Evolutionary conservation across 805 yeast species (phyloP).

Genomic region (Schwanniomyces sp.): DNA sequence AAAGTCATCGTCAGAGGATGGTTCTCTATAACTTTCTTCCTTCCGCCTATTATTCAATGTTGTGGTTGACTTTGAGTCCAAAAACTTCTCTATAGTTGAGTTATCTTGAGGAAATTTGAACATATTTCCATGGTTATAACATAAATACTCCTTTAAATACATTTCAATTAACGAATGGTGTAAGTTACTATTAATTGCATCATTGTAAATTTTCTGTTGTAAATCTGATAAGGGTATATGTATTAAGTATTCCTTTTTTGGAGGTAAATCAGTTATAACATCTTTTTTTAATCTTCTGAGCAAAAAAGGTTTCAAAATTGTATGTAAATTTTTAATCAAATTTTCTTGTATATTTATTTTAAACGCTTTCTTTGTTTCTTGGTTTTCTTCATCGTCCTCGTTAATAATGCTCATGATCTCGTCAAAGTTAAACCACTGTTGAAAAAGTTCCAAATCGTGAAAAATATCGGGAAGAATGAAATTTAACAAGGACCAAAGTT

Average conservation of each 20-base stretch:
- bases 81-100: slow-evolving; percentile 38
- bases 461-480: slow-evolving; percentile 92
- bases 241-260: slow-evolving; percentile 84
- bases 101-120: slow-evolving; percentile 18
- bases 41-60: slow-evolving; percentile 16
- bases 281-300: slow-evolving; percentile 77
- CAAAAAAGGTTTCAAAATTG: slow-evolving; percentile 84
- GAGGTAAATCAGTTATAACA: slow-evolving; percentile 72
- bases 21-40: slow-evolving; percentile 13
- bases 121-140: slow-evolving; percentile 31
- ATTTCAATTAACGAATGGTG: slow-evolving; percentile 45
- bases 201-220: slow-evolving; percentile 65
- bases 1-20: slow-evolving; percentile 32
- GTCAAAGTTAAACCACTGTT: slow-evolving; percentile 90
- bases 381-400: slow-evolving; percentile 27
- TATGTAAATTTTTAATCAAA: slow-evolving; percentile 75
- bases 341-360: slow-evolving; percentile 52
- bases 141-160: slow-evolving; percentile 52
- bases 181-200: slow-evolving; percentile 46
- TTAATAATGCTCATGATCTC: slow-evolving; percentile 43
- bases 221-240: slow-evolving; percentile 64
- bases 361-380: slow-evolving; percentile 50
- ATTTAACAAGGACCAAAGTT: slow-evolving; percentile 88
- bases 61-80: slow-evolving; percentile 33
- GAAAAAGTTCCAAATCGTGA: slow-evolving; percentile 84